A percentile compares a stretch with the other conserved stretches of the same genome.
These are phyloP conservation scores for Baeospora myosura DNA, from an alignment of 1,284 basidiomycete genomes.

Conservation along the genomic window DNA sequence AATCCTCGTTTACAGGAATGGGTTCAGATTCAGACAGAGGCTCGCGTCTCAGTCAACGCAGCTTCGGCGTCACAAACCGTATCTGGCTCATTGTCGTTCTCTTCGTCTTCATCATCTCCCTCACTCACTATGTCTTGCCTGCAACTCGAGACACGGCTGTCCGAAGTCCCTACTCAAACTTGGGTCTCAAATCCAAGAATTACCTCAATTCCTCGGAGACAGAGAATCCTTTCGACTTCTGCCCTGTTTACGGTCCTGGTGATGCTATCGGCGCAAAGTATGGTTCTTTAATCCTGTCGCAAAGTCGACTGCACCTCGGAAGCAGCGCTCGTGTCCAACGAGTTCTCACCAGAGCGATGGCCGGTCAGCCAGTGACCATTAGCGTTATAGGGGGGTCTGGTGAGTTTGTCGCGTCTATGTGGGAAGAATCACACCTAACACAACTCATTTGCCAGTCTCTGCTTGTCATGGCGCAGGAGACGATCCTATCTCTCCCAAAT, in stretches of 20 bases:
- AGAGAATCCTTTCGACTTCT: slow-evolving; percentile 83
- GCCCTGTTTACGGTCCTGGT: slow-evolving; percentile 77
- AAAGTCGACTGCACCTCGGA: slow-evolving; percentile 74
- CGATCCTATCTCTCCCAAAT: slow-evolving; percentile 77
- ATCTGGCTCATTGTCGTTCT: slow-evolving; percentile 63
- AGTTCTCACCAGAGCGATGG: slow-evolving; percentile 77
- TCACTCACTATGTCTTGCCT: slow-evolving; percentile 56
- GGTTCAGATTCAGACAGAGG: slow-evolving; percentile 40
- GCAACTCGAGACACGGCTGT: slow-evolving; percentile 22
- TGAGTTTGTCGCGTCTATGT: slow-evolving; percentile 31
- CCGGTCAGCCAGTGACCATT: slow-evolving; percentile 84
- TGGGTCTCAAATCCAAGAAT: slow-evolving; percentile 57
- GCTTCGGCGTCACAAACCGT: slow-evolving; percentile 56
- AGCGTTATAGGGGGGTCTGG: slow-evolving; percentile 86
- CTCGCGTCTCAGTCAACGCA: slow-evolving; percentile 47
- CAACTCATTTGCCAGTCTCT: slow-evolving; percentile 48
- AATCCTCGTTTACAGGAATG: slow-evolving; percentile 32
- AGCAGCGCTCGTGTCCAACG: slow-evolving; percentile 80
- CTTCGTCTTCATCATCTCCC: slow-evolving; percentile 50
- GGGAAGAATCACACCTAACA: slow-evolving; percentile 1
- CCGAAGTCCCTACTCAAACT: slow-evolving; percentile 33
- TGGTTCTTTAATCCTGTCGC: slow-evolving; percentile 68
- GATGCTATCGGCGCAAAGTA: slow-evolving; percentile 77
- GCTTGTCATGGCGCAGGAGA: slow-evolving; percentile 92
- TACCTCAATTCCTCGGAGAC: slow-evolving; percentile 54